A percentile compares a stretch with the other conserved stretches of the same genome.
These are phyloP conservation scores for Solanum stenotomum DNA, from an alignment of 257 asterid species.

Conservation along the genomic window DNA sequence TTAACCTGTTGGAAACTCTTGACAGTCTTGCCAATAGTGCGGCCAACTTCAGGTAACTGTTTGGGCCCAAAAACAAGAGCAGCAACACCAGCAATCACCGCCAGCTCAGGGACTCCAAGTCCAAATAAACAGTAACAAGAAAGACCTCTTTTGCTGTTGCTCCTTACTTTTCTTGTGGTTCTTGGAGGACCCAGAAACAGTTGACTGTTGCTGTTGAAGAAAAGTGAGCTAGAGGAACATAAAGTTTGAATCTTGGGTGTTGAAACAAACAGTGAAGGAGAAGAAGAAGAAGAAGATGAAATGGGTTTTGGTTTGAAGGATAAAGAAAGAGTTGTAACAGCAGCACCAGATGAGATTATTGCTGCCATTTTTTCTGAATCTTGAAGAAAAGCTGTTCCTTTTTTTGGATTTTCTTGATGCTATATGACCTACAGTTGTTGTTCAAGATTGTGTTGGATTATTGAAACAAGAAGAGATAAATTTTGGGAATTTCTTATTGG, in stretches of 20 bases:
- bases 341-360: background rate
- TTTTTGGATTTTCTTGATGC: background rate
- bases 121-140: conserved; percentile 74
- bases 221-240: conserved; percentile 46
- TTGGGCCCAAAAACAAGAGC: conserved; percentile 83
- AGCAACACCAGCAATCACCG: conserved; percentile 72
- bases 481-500: background rate
- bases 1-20: conserved; percentile 89
- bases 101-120: conserved; percentile 91
- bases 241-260: conserved; percentile 6
- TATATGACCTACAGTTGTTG: background rate
- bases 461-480: background rate
- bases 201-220: conserved; percentile 33
- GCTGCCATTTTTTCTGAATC: conserved; percentile 1
- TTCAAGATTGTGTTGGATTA: background rate
- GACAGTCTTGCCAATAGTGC: conserved; percentile 78
- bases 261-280: background rate
- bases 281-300: background rate
- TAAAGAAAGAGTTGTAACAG: background rate
- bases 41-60: conserved; percentile 79
- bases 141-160: conserved; percentile 25
- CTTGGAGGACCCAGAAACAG: conserved; percentile 13
- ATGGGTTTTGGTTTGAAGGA: background rate
- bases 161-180: background rate
- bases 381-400: background rate